Base-by-base conservation (phyloP, 306 rosid species). In the Cicer chorassanicum region DNA sequence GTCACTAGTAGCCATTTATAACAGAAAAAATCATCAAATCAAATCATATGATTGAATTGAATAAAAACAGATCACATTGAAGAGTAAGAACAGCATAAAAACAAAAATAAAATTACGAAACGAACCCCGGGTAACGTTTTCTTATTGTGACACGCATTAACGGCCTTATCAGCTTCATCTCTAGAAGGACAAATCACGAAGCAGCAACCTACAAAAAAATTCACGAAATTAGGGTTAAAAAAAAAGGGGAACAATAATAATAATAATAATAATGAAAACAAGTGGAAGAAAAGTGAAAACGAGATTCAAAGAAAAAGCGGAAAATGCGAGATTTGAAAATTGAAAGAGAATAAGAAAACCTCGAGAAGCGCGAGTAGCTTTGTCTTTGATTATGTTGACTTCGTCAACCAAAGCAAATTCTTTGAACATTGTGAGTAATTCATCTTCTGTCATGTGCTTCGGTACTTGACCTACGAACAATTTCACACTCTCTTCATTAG, bases 381-480 rank as follows among this genome's bases (percentile, higher is more conserved):
- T 95, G 89, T 95, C 99, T 81, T 89, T 95, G 92, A 95, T 95
- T 87, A 95, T 83, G 91, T 92, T 95, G 97, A 95, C 97, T 79
- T 95, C 92, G 78, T 95, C 98, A 18, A 95, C 97, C 76, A 95
- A 67, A 4, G 96, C 89, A 74, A 92, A 89, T 80, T 95, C 98
- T 65, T 89, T 68, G 88, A 95, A 92, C 99, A 92, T 89, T 90
- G 88, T 69, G 8, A 95, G 91, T 6, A 95, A 88, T 54, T 95
- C 97, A 24, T 83, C 81, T 83, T 95, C 99, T 49, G 91, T 89
- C 93, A 92, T 89, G 83, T 90, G 89, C 86, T 95, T 95, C 67
- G 99, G 99, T 39, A 95, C 99, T 86, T 95, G 99, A 39, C 99
- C 99, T 1, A 92, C 99, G 76, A 95, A 95, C 73, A 95, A 92